Percentiles rank a stretch among this genome's conserved stretches.
Evolutionary conservation across 129 eudicot genomes (phyloP).

Genomic region (Flaveria linearis): DNA sequence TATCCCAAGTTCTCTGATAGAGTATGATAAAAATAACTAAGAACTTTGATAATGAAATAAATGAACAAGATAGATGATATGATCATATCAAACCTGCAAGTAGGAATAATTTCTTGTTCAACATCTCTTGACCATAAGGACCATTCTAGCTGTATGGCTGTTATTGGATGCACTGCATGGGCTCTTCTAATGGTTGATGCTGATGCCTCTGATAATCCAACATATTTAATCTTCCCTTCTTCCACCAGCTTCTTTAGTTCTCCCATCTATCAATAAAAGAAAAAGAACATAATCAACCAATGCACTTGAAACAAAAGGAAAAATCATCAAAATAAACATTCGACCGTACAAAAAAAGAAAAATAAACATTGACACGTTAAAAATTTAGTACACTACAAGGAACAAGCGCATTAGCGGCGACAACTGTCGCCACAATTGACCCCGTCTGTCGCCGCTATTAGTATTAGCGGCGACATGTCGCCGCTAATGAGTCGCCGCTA

Average conservation of each 20-base stretch:
- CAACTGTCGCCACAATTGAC: no score
- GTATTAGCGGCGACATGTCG: no score
- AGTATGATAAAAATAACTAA: conserved; percentile 13
- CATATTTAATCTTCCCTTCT: conserved; percentile 67
- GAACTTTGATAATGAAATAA: neutral
- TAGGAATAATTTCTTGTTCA: conserved; percentile 62
- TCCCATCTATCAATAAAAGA: conserved; percentile 47
- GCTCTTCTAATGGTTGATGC: conserved; percentile 77
- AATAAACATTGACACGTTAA: no score
- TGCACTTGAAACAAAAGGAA: no score
- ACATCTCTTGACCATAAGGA: conserved; percentile 70
- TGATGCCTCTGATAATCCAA: conserved; percentile 72
- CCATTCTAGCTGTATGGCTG: conserved; percentile 75
- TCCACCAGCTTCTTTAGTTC: conserved; percentile 64
- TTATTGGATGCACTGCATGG: conserved; percentile 70
- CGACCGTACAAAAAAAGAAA: no score
- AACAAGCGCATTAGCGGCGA: no score
- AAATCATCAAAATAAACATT: no score
- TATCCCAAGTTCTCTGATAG: conserved; percentile 62
- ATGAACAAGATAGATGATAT: neutral
- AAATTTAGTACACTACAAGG: no score
- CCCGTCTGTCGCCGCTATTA: no score
- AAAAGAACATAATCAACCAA: neutral
- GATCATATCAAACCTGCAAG: conserved; percentile 53
- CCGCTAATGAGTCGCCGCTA: no score